Conservation (phyloP, 2,329 filamentous ascomycete species). For the Ploettnerulaceae sp. region DNA sequence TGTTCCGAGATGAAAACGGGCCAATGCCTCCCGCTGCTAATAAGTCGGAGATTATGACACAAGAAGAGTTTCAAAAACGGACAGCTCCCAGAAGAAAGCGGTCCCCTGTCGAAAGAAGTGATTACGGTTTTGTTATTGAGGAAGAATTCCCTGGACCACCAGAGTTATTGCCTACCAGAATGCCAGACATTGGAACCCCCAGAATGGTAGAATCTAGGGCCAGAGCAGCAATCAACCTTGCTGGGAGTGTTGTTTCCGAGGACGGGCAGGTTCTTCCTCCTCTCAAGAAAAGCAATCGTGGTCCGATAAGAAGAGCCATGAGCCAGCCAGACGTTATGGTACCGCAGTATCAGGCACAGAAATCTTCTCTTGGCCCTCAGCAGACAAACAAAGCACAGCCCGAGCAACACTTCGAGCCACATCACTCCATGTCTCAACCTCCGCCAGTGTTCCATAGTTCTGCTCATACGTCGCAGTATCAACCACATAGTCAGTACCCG, state of each 20-base stretch:
- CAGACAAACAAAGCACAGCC: background rate
- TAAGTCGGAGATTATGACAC: conserved; percentile 30
- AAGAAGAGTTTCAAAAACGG: conserved; percentile 29
- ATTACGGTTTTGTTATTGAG: conserved; percentile 34
- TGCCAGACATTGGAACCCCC: conserved; percentile 29
- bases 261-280: conserved; percentile 28
- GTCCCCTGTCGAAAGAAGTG: conserved; percentile 10
- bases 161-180: conserved; percentile 38
- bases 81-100: conserved; percentile 11
- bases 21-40: conserved; percentile 35
- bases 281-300: conserved; percentile 17
- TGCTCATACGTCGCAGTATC: background rate
- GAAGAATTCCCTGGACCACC: conserved; percentile 37
- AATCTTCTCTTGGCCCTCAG: conserved; percentile 6
- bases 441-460: background rate
- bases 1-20: conserved; percentile 56
- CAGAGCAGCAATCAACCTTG: conserved; percentile 33
- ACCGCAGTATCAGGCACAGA: conserved; percentile 1
- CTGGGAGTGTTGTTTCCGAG: conserved; percentile 29
- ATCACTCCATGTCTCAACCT: conserved; percentile 5
- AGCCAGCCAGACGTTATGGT: conserved; percentile 5
- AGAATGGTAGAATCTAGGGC: conserved; percentile 23
- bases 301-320: conserved; percentile 12
- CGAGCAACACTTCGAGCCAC: conserved; percentile 6
- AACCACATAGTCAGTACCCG: no score